Percentiles rank a stretch among this genome's conserved stretches.
Evolutionary conservation across 106 monocot genomes (phyloP).

Genomic region (Dendrobium nobile): DNA sequence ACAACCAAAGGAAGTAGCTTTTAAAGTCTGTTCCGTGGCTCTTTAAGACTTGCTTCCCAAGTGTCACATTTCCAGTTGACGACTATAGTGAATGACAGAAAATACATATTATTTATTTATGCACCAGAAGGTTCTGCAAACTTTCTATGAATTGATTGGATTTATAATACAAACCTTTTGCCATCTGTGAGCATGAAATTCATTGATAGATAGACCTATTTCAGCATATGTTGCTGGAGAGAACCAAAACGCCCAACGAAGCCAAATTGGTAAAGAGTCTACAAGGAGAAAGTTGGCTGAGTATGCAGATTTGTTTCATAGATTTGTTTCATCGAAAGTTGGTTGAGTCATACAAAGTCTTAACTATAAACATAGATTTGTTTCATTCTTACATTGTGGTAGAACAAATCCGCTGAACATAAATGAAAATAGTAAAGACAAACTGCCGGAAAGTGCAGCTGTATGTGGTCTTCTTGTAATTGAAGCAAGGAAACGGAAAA

Average conservation of each 20-base stretch:
- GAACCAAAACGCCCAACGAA: conserved; percentile 15
- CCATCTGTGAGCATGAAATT: conserved; percentile 19
- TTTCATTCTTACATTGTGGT: conserved; percentile 8
- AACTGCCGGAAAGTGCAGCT: neutral
- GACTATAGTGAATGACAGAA: conserved; percentile 3
- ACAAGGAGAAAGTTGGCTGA: neutral
- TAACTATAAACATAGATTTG: neutral
- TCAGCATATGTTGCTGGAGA: conserved; percentile 16
- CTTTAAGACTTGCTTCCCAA: conserved; percentile 25
- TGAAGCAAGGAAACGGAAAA: conserved; percentile 14
- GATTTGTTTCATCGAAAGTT: neutral
- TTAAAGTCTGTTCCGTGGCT: conserved; percentile 23
- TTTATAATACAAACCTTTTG: conserved; percentile 10
- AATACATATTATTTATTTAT: too few relatives aligned
- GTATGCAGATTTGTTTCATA: neutral
- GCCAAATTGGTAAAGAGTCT: conserved; percentile 15
- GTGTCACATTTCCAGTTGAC: conserved; percentile 19
- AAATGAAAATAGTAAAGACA: neutral
- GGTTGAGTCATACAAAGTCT: neutral
- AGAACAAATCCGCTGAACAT: conserved; percentile 17
- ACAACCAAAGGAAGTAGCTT: conserved; percentile 37
- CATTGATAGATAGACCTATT: conserved; percentile 11
- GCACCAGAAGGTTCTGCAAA: too few relatives aligned
- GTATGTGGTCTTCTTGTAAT: neutral
- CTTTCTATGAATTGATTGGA: too few relatives aligned